Base-by-base conservation (phyloP, 495 filamentous ascomycete genomes). In the Coniosporium apollinis region DNA sequence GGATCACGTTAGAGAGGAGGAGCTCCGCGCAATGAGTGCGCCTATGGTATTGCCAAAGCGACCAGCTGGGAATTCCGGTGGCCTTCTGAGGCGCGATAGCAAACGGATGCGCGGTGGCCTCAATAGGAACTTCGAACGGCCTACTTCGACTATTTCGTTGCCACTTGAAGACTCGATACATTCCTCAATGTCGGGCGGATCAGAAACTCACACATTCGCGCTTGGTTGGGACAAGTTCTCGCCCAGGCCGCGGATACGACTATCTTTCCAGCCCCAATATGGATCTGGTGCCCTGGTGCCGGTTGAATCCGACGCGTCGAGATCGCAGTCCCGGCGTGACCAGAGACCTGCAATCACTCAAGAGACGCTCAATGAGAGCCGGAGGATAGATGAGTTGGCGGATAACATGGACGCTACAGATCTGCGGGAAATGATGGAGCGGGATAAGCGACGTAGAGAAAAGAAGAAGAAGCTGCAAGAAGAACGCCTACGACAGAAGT, bases 11-110 rank as follows among this genome's bases (percentile, higher is more conserved):
- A 67, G 85, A 13, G 84, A 91, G 52, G 79, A 79, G 36, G 82
- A 94, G 57, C 82, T 94, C 44, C 74, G 74, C 39, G 67, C 79
- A n/a, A 78, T 94, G 74, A 78, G 62, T 38, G 67, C 76, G 28
- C 72, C 72, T 19, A 69, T 82, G 28, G 65, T 70, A 11, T 65
- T 73, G 30, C 75, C 77, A 25, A 64, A 66, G 18, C 73, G 76
- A 26, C 60, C 69, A 2, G 63, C 66, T 8, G 60, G 69, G 8
- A 64, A 70, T 14, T 49, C 57, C 5, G 67, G 63, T 48, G 65
- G 66, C 28, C 63, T 70, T 5, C 54, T 73, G 42, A 69, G 69
- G 43, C 66, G 68, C 36, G 78, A 86, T 30, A 76, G 67, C 48
- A 74, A 65, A 40, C 73, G 71, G 44, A 55, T 68, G 20, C 66